phyloP scores from a whole-genome alignment of 1,284 basidiomycete genomes.

The Vanrija sp. region DNA sequence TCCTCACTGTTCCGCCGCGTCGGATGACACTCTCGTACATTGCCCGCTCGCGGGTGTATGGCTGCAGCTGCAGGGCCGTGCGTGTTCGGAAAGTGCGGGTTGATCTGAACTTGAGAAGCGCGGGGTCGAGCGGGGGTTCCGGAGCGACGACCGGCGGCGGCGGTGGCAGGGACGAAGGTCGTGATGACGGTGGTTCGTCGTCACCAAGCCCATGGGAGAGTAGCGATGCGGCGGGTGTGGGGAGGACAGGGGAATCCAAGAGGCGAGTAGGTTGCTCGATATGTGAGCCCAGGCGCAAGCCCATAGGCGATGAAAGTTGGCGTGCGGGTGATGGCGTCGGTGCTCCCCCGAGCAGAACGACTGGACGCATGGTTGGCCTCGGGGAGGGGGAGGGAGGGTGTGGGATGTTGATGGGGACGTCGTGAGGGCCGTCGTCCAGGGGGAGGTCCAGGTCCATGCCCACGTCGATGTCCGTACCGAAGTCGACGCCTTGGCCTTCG shows the following conservation, averaged over 20 bases:
- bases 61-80: conserved; percentile 47
- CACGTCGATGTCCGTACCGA: no score
- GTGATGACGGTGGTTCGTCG: not conserved
- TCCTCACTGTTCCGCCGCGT: conserved; percentile 23
- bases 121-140: conserved; percentile 23
- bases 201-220: not conserved
- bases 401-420: not conserved
- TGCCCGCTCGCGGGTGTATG: conserved; percentile 45
- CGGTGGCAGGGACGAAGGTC: not conserved
- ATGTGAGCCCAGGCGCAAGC: no score
- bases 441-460: no score
- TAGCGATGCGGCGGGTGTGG: not conserved
- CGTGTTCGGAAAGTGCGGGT: conserved; percentile 45
- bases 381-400: not conserved
- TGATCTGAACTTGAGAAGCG: conserved; percentile 39
- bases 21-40: conserved; percentile 39
- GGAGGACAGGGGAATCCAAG: no score
- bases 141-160: not conserved
- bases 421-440: not conserved
- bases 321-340: no score
- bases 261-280: no score
- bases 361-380: no score
- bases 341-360: no score
- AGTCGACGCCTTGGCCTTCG: no score
- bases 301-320: no score